Percentiles rank a stretch among this genome's conserved stretches.
Conservation (phyloP, 257 asterid species). For the Misopates orontium region DNA sequence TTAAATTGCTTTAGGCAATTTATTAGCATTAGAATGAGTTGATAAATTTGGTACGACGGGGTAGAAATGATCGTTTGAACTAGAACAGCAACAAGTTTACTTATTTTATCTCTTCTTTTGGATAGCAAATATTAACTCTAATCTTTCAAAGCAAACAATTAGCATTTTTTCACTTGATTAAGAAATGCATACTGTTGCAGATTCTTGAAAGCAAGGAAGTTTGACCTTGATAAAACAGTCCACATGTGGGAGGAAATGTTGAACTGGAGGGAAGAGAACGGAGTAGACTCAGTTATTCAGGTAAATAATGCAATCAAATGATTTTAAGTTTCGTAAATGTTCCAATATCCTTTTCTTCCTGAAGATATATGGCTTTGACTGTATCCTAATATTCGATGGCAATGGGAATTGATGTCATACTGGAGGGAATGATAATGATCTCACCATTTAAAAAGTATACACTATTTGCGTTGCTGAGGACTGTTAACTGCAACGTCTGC, state of each 20-base stretch:
- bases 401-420: no score
- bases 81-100: no score
- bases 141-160: conserved; percentile 11
- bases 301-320: conserved; percentile 38
- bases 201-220: conserved; percentile 91
- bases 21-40: no score
- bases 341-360: conserved; percentile 15
- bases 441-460: no score
- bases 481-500: no score
- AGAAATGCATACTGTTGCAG: conserved; percentile 44
- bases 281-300: conserved; percentile 83
- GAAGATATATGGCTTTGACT: conserved; percentile 11
- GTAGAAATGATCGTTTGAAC: no score
- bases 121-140: not conserved
- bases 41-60: no score
- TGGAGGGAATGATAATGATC: no score
- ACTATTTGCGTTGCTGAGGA: no score
- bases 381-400: not conserved
- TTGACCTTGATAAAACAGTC: conserved; percentile 83
- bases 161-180: conserved; percentile 20
- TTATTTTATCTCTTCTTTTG: not conserved
- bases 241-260: conserved; percentile 99
- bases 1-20: no score
- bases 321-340: conserved; percentile 3
- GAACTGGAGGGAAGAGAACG: conserved; percentile 87